Conservation (phyloP, 2,329 filamentous ascomycete genomes). For the Colletotrichum agaves region DNA sequence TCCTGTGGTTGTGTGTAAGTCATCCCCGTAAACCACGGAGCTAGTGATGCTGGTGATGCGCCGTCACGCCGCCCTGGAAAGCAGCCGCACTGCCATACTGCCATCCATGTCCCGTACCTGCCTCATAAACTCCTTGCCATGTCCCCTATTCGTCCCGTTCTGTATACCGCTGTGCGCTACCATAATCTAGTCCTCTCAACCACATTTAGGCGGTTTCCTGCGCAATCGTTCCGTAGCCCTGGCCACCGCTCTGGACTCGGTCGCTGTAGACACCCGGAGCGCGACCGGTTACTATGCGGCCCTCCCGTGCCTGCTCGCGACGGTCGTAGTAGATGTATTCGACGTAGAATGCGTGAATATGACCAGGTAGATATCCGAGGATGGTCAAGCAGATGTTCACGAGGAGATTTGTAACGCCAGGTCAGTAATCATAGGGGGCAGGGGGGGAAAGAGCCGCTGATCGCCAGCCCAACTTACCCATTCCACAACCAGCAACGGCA, state of each 20-base stretch:
- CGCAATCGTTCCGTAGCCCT: slow-evolving; percentile 67
- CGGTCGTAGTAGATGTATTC: slow-evolving; percentile 87
- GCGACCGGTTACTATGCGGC: slow-evolving; percentile 61
- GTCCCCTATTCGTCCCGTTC: not conserved
- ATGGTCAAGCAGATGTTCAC: slow-evolving; percentile 76
- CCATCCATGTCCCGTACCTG: not conserved
- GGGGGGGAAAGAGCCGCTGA: not conserved
- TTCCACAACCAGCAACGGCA: slow-evolving; percentile 72
- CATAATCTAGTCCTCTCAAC: not conserved
- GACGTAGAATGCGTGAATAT: slow-evolving; percentile 83
- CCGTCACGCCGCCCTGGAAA: no score
- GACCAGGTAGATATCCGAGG: slow-evolving; percentile 79
- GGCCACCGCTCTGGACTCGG: slow-evolving; percentile 73
- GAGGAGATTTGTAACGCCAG: slow-evolving; percentile 61
- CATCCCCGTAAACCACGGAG: no score
- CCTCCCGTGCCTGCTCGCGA: slow-evolving; percentile 69
- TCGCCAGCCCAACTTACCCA: slow-evolving; percentile 49
- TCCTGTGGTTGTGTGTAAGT: no score
- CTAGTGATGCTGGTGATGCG: not conserved
- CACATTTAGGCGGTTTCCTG: slow-evolving; percentile 16
- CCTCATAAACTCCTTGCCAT: not conserved
- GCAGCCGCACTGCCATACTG: not conserved
- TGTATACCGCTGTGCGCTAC: not conserved
- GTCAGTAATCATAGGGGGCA: slow-evolving; percentile 3
- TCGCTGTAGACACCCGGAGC: slow-evolving; percentile 79